phyloP scores from a whole-genome alignment of 228 moss, liverwort and hornwort species.

The Sphagnum fallax region DNA sequence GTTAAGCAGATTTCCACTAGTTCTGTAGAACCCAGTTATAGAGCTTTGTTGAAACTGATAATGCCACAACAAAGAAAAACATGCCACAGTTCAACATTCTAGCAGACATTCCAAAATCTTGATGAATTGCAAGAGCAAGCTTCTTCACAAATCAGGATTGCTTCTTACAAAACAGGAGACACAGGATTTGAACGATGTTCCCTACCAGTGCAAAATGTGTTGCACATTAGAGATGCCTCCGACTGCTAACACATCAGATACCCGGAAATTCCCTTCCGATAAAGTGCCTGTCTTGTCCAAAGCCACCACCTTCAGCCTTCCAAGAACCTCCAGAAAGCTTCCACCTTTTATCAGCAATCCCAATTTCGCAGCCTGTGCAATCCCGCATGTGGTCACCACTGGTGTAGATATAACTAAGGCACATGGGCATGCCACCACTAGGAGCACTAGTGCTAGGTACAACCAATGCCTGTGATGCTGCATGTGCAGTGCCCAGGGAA shows the following conservation, averaged over 20 bases:
- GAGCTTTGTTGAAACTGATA: not conserved
- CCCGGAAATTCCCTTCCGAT: constrained; percentile 35
- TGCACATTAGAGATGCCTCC: constrained; percentile 23
- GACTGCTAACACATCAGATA: constrained; percentile 31
- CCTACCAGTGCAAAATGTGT: constrained; percentile 41
- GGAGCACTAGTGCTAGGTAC: constrained; percentile 47
- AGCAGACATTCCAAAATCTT: not conserved
- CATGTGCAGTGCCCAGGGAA: constrained; percentile 37
- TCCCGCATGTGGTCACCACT: constrained; percentile 45
- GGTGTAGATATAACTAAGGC: constrained; percentile 54
- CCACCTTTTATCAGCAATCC: constrained; percentile 55
- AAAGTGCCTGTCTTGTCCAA: constrained; percentile 51
- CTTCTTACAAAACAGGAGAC: too few species aligned
- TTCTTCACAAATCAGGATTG: too few species aligned
- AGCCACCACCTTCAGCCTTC: constrained; percentile 47
- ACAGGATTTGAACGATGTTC: too few species aligned
- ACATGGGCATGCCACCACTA: constrained; percentile 62
- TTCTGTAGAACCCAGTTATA: not conserved
- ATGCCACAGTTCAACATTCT: not conserved
- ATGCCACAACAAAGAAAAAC: not conserved
- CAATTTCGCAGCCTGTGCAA: constrained; percentile 49
- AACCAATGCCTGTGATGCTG: constrained; percentile 38
- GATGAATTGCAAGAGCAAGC: not conserved
- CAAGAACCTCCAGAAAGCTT: constrained; percentile 42
- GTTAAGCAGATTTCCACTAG: not conserved